phyloP scores from a whole-genome alignment of 352 stramenopile species.

The Pythium insidiosum region DNA sequence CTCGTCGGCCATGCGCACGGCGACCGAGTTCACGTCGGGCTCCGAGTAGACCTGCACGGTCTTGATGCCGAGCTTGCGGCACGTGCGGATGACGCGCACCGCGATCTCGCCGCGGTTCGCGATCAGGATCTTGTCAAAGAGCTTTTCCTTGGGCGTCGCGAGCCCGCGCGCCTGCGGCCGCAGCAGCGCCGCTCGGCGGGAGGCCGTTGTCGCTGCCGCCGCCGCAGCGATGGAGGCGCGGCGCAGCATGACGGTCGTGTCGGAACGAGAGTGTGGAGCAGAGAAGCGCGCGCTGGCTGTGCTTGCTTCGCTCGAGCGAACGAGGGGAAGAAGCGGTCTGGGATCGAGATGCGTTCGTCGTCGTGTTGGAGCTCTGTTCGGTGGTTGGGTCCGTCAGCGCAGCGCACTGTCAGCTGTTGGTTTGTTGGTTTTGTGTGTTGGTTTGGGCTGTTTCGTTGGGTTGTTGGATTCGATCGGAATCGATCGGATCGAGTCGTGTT shows the following conservation, averaged over 20 bases:
- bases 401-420: too few relatives aligned
- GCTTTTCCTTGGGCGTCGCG: neutral
- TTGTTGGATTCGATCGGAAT: too few relatives aligned
- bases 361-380: neutral
- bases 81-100: slow-evolving; percentile 77
- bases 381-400: too few relatives aligned
- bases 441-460: too few relatives aligned
- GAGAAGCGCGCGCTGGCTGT: neutral
- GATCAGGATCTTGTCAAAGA: slow-evolving; percentile 88
- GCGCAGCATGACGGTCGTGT: neutral
- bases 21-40: slow-evolving; percentile 68
- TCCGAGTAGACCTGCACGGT: slow-evolving; percentile 90
- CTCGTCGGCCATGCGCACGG: slow-evolving; percentile 70
- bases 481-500: too few relatives aligned
- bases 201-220: neutral
- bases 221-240: neutral
- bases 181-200: neutral
- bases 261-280: too few relatives aligned
- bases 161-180: neutral
- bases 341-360: neutral
- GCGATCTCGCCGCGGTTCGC: slow-evolving; percentile 90
- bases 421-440: too few relatives aligned
- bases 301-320: neutral
- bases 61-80: slow-evolving; percentile 82
- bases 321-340: neutral